Evolutionary conservation across 768 basidiomycete genomes (phyloP), one percentile per base, ranked within the genome.

Genomic region (Agaricus bisporus): DNA sequence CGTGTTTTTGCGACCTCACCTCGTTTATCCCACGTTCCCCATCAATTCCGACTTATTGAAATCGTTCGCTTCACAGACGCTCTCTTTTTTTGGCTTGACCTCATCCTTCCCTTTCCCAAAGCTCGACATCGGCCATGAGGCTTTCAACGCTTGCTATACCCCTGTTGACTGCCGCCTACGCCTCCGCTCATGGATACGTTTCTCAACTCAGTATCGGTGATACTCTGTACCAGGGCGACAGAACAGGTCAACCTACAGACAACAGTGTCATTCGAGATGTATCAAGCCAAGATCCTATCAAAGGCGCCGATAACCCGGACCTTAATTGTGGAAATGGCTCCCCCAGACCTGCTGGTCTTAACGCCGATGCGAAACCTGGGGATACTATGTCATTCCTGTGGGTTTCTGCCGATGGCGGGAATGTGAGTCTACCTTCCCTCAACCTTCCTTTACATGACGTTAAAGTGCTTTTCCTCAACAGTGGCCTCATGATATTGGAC

Each of bases 401-500:
- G 86, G 64, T 59, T n/a, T 80, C 70, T 45, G 79, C 74, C 1
- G 71, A 60, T 67, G 63, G 43, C 60, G 68, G 63, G 41, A 58
- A 62, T 41, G 74, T 75, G 53, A 22, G 73, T 66, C 3, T 18
- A 35, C 14, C 46, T 32, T 36, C 49, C 47, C 45, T 46, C 15
- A 18, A 2, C 9, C 1, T 25, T 22, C 12, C 9, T 57, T 46
- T 38, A 49, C 47, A 5, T 12, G 39, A 46, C 48, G 18, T 37
- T 51, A 15, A 41, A 42, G 9, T 25, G 15, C 26, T 29, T 51
- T 38, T 41, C 47, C 51, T 1, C 48, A 6, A 32, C 5, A 75
- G 75, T 75, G 74, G 74, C 71, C 71, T 20, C 75, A 87, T 59
- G 69, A 85, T 54, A 80, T 70, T 14, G 87, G 86, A 3, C 87